Percentiles rank a stretch among this genome's conserved stretches.
Conservation (phyloP, 306 rosid genomes). For the Lathyrus tuberosus region DNA sequence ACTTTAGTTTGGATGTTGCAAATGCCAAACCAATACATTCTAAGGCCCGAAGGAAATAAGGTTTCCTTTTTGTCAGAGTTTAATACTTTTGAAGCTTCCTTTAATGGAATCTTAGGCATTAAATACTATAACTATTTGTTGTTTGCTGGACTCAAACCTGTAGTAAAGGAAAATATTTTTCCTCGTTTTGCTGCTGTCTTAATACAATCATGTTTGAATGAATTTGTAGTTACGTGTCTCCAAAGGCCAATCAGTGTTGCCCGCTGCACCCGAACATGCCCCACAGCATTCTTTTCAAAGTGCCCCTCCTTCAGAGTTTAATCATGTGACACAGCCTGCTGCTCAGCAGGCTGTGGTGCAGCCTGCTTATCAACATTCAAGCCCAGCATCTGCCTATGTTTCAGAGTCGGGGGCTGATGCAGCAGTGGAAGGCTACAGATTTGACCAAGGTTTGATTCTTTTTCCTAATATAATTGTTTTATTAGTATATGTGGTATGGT, state of each 20-base stretch:
- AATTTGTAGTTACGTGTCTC: constrained; percentile 70
- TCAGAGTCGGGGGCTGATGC: constrained; percentile 62
- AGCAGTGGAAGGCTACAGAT: constrained; percentile 64
- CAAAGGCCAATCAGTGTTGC: constrained; percentile 59
- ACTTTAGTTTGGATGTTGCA: too few relatives aligned
- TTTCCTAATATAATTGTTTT: constrained; percentile 3
- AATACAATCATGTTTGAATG: constrained; percentile 25
- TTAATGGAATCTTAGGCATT: constrained; percentile 3
- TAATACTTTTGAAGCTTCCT: neutral
- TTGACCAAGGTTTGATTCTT: constrained; percentile 72
- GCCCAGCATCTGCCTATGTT: constrained; percentile 44
- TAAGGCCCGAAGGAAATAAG: neutral
- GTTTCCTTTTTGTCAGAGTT: constrained; percentile 8
- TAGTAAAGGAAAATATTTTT: neutral
- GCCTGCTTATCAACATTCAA: constrained; percentile 65
- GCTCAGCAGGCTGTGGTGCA: constrained; percentile 68
- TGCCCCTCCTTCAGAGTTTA: constrained; percentile 63
- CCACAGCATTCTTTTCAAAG: constrained; percentile 49
- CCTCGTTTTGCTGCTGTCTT: neutral
- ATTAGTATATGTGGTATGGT: neutral
- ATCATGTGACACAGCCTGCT: constrained; percentile 69
- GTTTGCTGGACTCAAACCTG: neutral
- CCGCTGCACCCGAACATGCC: constrained; percentile 47
- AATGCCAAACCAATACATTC: too few relatives aligned
- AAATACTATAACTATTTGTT: constrained; percentile 6